Percentiles rank a stretch among this genome's conserved stretches.
These are phyloP conservation scores for Cladosporium austrohemisphaericum DNA, from an alignment of 2,329 filamentous ascomycete species.

Conservation along the genomic window DNA sequence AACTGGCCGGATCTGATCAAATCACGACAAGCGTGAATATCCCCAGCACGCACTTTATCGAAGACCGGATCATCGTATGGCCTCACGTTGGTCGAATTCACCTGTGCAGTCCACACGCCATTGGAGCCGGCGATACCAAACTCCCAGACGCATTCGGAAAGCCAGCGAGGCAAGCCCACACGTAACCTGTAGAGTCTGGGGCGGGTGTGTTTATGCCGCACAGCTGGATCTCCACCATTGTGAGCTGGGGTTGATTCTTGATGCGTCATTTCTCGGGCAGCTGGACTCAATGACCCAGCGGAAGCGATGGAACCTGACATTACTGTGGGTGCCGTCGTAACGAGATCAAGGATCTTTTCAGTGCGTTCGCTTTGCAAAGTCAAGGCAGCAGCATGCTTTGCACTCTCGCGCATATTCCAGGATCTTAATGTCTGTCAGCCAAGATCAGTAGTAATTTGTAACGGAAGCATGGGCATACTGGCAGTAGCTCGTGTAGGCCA, in stretches of 20 bases:
- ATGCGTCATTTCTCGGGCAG: neutral
- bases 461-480: too few species aligned
- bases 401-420: neutral
- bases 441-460: too few species aligned
- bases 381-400: neutral
- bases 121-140: neutral
- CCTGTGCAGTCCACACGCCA: neutral
- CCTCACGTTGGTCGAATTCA: neutral
- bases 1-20: neutral
- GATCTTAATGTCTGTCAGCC: neutral
- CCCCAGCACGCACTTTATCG: neutral
- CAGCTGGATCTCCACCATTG: too few species aligned
- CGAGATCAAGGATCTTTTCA: neutral
- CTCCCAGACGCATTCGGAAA: neutral
- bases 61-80: neutral
- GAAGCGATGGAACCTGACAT: too few species aligned
- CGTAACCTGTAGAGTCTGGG: neutral
- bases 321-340: too few species aligned
- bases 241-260: neutral
- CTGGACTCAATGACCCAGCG: neutral
- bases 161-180: neutral
- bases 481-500: slow-evolving; percentile 7
- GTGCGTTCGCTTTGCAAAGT: neutral
- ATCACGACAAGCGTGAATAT: neutral
- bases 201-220: neutral